Evolutionary conservation across 2,329 filamentous ascomycete species (phyloP), one percentile per base, ranked within the genome.

Genomic region (Rhinocladiella mackenziei): DNA sequence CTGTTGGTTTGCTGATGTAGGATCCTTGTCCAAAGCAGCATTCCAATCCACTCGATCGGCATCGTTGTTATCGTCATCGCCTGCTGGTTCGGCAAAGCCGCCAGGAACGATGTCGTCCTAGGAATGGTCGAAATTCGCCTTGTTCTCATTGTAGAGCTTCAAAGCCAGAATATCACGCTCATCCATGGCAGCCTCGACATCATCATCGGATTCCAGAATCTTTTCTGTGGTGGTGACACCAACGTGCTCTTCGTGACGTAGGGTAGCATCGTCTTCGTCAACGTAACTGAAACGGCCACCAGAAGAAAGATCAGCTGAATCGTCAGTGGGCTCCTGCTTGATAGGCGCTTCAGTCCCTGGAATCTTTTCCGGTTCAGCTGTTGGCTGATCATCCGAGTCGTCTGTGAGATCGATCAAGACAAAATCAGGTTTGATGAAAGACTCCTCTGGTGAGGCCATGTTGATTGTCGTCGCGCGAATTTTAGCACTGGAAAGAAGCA

Each of bases 11-110:
- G 31, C 38, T 11, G 19, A 28, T 5, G 23, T 20, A 4, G 37
- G 4, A 17, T 46, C 38, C 8, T 26, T 19, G 17, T 46, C 45
- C 18, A 49, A 29, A 14, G 5, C 17, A 25, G 30, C 6, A 20
- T 45, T 22, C 49, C 49, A 52, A 26, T 43, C 34, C 15, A 42
- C 20, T 18, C 25, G 11, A 7, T 51, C 45, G 11, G n/a, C 7
- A 26, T 51, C 17, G 14, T 35, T 35, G 15, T n/a, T n/a, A n/a
- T 23, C 36, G 15, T 15, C 20, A 26, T n/a, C 7, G n/a, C 22
- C 6, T 10, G 17, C 1, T 19, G 10, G 4, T 5, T 28, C 14
- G 5, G 13, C 14, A 14, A 9, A 5, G 6, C n/a, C 38, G 18
- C 17, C 22, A n/a, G 38, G 31, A n/a, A n/a, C 17, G 17, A 2